Evolutionary conservation across 768 basidiomycete genomes (phyloP).

Genomic region (Naganishia vaughanmartiniae): DNA sequence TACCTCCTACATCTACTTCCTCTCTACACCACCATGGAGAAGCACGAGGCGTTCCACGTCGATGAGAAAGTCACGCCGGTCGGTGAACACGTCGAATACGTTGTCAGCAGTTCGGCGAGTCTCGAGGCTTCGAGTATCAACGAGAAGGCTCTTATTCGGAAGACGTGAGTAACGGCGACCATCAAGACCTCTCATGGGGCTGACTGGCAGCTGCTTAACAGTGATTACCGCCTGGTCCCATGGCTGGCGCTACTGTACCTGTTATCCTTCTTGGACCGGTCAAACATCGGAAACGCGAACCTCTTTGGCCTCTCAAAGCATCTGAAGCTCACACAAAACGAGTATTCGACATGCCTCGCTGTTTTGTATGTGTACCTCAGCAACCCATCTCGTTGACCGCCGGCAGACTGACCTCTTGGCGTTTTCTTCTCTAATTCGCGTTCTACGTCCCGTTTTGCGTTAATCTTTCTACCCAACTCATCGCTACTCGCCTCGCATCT

Average conservation of each 20-base stretch:
- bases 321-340: conserved; percentile 63
- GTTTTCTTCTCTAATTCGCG: conserved; percentile 55
- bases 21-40: conserved; percentile 1
- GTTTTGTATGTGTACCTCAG: conserved; percentile 56
- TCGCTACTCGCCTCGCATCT: too few species aligned
- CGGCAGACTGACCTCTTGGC: neutral
- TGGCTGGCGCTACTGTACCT: conserved; percentile 77
- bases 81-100: conserved; percentile 27
- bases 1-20: neutral
- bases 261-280: conserved; percentile 68
- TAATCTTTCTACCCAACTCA: too few species aligned
- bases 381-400: neutral
- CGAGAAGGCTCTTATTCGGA: conserved; percentile 68
- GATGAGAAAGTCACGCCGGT: conserved; percentile 19
- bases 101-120: conserved; percentile 11
- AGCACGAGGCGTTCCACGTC: conserved; percentile 7
- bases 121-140: conserved; percentile 58
- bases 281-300: conserved; percentile 68
- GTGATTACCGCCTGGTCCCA: conserved; percentile 60
- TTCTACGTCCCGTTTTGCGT: too few species aligned
- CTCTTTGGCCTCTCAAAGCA: conserved; percentile 64
- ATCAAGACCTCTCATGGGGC: too few species aligned
- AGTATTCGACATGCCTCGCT: conserved; percentile 67
- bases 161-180: conserved; percentile 63
- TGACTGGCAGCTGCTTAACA: conserved; percentile 7